Conservation (phyloP, 805 yeast genomes). For the Ogataea haglerorum region DNA sequence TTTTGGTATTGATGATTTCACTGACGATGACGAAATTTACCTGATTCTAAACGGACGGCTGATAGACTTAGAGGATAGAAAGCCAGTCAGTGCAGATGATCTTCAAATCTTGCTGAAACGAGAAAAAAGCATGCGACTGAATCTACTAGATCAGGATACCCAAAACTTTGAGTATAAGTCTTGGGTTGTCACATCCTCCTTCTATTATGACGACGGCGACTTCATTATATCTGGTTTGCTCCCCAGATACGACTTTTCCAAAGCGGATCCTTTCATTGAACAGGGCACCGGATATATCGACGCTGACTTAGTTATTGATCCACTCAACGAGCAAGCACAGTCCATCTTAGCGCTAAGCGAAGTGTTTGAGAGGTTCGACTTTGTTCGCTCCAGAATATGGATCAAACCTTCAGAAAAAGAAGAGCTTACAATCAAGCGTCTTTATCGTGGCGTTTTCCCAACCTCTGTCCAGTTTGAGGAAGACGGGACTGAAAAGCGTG, state of each 20-base stretch:
- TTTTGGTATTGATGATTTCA: background rate
- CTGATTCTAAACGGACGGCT: constrained; percentile 4
- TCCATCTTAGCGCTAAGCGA: constrained; percentile 46
- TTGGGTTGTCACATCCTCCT: constrained; percentile 22
- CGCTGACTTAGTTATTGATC: constrained; percentile 63
- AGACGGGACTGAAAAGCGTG: constrained; percentile 28
- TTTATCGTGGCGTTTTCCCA: constrained; percentile 50
- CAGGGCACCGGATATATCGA: constrained; percentile 36
- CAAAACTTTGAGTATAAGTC: constrained; percentile 24
- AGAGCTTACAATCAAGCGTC: constrained; percentile 51
- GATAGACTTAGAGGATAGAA: background rate
- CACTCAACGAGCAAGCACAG: constrained; percentile 68
- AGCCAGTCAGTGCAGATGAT: background rate
- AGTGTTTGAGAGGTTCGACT: constrained; percentile 40
- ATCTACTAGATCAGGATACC: constrained; percentile 9
- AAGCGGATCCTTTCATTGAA: constrained; percentile 1
- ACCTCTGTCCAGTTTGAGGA: constrained; percentile 30
- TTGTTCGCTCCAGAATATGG: constrained; percentile 50
- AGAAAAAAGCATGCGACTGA: constrained; percentile 47
- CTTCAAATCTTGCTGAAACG: constrained; percentile 30
- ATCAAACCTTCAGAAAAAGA: constrained; percentile 51
- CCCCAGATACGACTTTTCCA: constrained; percentile 21
- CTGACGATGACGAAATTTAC: background rate
- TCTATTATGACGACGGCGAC: constrained; percentile 32
- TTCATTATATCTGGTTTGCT: constrained; percentile 13